Base-by-base conservation (phyloP, 331 rosid species). In the Dryas integrifolia region DNA sequence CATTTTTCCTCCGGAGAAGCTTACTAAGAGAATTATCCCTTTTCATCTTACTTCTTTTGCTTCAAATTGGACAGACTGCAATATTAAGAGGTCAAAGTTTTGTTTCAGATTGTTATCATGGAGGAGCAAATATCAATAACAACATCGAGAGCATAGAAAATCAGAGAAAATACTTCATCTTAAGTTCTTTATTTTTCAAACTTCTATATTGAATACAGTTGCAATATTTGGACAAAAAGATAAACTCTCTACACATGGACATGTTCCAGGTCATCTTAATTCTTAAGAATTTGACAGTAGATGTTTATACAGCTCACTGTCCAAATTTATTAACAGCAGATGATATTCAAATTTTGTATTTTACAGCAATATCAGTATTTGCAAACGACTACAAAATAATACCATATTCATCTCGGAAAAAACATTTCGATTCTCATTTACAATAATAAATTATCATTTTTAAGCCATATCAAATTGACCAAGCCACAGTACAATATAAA, bases 51-150 rank as follows among this genome's bases (percentile, higher is more conserved):
- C 26, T 61, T 12, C 13, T 61, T 61, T 61, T 39, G 49, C 24
- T 61, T 61, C 67, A 7, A 61, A 13, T 40, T 61, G 67, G 65
- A 61, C 6, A n/a, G 26, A 61, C 67, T 39, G 67, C 67, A 61
- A 14, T 61, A 61, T 39, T 47, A n/a, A 61, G 30, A 61, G 65
- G 49, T 14, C 11, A 61, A 61, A 61, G 15, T 9, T 61, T 15
- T 39, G 48, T 3, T 61, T 15, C 24, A 40, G 13, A 7, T 39
- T 47, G 51, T 61, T 61, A 6, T 16, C 12, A 15, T 26, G 7
- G 39, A 40, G 14, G n/a, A 61, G 7, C 6, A 6, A 61, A 7
- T 39, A 40, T 40, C 67, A 40, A 61, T 39, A 61, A 15, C 48
- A 15, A 48, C 48, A 39, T 39, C 48, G n/a, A 14, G n/a, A 39